Evolutionary conservation across 1,139 yeast species (phyloP), one percentile per base, ranked within the genome.

Genomic region (Hyphopichia wangnamkhiaoensis): DNA sequence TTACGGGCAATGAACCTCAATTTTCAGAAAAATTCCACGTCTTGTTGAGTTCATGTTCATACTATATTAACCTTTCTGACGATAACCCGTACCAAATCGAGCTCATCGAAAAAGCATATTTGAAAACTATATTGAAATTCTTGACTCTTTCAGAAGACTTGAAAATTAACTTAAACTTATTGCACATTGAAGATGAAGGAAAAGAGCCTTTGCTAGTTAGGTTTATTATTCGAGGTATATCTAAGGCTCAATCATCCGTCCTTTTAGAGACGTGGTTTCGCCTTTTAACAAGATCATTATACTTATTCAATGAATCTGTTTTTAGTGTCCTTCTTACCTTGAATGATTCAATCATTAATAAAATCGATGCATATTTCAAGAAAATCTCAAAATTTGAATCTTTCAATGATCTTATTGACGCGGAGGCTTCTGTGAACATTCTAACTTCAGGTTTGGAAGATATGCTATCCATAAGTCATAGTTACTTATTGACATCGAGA

Each of bases 381-480:
- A 49, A 41, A 24, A 42, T 59, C 3, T 34, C 46, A 14, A 38
- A 38, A 3, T 33, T 40, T 3, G 33, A 48, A 12, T 37, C 37
- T 38, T 54, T 47, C 54, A 62, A 44, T 46, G 65, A 44, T 5
- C 40, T 57, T 12, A 54, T 53, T 15, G 71, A 68, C 41, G 52
- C 64, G 4, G 82, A 76, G 34, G 62, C 70, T 3, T 72, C 77
- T 1, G 72, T 82, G 13, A 74, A 74, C 24, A 70, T 74, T 25
- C 58, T 85, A 25, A 59, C 87, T 33, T 67, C 74, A n/a, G 91
- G 93, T 0, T 58, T 87, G 28, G 90, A 85, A 48, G 82, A 80
- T 41, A 56, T 86, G 17, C 56, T 87, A 32, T 68, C 74, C 1
- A 72, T 77, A 1, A 76, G 88, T n/a, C 89, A 85, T 54, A 74